Evolutionary conservation across 2,329 filamentous ascomycete genomes (phyloP).

Genomic region (Clarireedia hainanense): DNA sequence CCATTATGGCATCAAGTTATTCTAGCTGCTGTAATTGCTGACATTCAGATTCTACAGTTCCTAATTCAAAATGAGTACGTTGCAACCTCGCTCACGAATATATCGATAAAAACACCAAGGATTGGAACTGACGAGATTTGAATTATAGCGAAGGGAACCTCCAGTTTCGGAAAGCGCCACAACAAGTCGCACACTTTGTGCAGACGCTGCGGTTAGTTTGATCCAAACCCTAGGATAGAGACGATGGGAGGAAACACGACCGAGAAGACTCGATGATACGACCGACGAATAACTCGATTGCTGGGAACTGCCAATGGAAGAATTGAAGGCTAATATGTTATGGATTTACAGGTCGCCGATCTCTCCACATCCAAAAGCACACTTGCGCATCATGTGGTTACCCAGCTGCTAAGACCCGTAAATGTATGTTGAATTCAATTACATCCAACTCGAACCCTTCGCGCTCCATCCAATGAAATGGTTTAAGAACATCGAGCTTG

Average conservation of each 20-base stretch:
- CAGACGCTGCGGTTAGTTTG: conserved; percentile 30
- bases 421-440: conserved; percentile 67
- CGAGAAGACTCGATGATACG: background rate
- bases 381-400: conserved; percentile 94
- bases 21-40: background rate
- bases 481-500: no score
- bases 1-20: background rate
- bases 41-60: conserved; percentile 14
- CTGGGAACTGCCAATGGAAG: background rate
- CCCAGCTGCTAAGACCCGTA: conserved; percentile 92
- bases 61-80: conserved; percentile 30
- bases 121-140: conserved; percentile 6
- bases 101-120: conserved; percentile 5
- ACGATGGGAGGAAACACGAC: background rate
- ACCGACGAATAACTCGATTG: conserved; percentile 1
- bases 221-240: conserved; percentile 23
- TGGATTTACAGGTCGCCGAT: conserved; percentile 66
- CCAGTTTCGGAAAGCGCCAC: conserved; percentile 28
- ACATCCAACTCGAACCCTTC: conserved; percentile 5
- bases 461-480: no score
- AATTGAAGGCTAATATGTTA: conserved; percentile 19
- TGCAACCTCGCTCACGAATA: conserved; percentile 2
- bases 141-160: conserved; percentile 28
- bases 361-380: conserved; percentile 99
- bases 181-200: conserved; percentile 32